These are phyloP conservation scores for Lachnellula cervina DNA, from an alignment of 2,329 filamentous ascomycete species.

Conservation along the genomic window DNA sequence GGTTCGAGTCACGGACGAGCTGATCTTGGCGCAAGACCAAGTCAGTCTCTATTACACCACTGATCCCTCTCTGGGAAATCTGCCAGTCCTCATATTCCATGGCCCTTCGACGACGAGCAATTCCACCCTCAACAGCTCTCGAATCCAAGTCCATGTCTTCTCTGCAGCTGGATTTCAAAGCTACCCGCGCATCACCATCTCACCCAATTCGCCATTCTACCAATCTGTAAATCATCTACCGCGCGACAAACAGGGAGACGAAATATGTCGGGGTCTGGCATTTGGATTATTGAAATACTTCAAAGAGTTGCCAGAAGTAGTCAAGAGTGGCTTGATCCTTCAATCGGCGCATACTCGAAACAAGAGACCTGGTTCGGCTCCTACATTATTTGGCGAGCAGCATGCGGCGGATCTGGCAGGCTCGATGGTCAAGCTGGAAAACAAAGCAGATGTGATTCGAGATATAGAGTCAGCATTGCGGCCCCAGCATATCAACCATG, in stretches of 20 bases:
- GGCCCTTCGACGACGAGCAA: constrained; percentile 86
- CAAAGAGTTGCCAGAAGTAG: constrained; percentile 70
- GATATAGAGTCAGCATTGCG: constrained; percentile 72
- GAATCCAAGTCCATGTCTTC: constrained; percentile 91
- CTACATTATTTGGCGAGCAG: constrained; percentile 73
- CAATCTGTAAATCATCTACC: constrained; percentile 84
- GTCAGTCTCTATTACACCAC: constrained; percentile 85
- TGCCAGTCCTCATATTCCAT: constrained; percentile 85
- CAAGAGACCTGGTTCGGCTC: constrained; percentile 57
- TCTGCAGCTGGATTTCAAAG: constrained; percentile 83
- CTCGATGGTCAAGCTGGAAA: constrained; percentile 77
- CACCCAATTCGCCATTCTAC: constrained; percentile 88
- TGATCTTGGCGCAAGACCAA: constrained; percentile 72
- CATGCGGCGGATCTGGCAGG: constrained; percentile 89
- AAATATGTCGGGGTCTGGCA: constrained; percentile 83
- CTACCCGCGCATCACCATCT: constrained; percentile 87
- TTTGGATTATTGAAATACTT: constrained; percentile 96
- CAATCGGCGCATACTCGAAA: constrained; percentile 40
- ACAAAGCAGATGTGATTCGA: constrained; percentile 65
- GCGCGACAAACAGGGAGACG: constrained; percentile 91
- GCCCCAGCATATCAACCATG: constrained; percentile 75
- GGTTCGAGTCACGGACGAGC: constrained; percentile 76
- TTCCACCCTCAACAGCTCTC: constrained; percentile 79
- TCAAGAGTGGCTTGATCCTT: constrained; percentile 65
- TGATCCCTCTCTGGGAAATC: constrained; percentile 75